Conservation (phyloP, 2,329 filamentous ascomycete species). For the Periconia macrospinosa region DNA sequence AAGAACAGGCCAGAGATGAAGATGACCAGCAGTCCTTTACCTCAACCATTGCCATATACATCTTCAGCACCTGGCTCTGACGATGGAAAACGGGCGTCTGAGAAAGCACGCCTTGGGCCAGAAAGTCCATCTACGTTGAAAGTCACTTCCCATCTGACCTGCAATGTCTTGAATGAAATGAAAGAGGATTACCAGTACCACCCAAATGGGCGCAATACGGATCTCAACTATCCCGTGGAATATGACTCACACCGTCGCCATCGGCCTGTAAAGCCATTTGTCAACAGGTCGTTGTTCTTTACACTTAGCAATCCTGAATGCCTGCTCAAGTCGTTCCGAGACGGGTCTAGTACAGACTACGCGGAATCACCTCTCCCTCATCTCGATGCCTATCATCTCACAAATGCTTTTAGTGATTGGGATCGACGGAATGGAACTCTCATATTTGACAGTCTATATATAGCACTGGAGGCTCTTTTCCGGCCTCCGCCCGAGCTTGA, state of each 20-base stretch:
- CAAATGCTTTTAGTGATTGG: constrained; percentile 38
- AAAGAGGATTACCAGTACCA: constrained; percentile 26
- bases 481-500: constrained; percentile 37
- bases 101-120: neutral
- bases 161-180: constrained; percentile 30
- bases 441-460: constrained; percentile 41
- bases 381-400: constrained; percentile 33
- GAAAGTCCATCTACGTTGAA: constrained; percentile 11
- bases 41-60: neutral
- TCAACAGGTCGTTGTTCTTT: constrained; percentile 39
- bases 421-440: constrained; percentile 34
- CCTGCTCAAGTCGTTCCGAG: constrained; percentile 38
- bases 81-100: too few species aligned
- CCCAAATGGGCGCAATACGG: constrained; percentile 11
- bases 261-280: constrained; percentile 20
- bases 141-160: constrained; percentile 27
- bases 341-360: constrained; percentile 20
- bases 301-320: constrained; percentile 34
- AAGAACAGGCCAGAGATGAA: constrained; percentile 23
- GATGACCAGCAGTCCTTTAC: neutral
- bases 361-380: constrained; percentile 37
- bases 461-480: constrained; percentile 35
- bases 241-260: constrained; percentile 15
- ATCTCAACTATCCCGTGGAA: constrained; percentile 20
- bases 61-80: neutral